Conservation (phyloP, 176 grass and related monocot genomes). For the Sorghum bicolor region DNA sequence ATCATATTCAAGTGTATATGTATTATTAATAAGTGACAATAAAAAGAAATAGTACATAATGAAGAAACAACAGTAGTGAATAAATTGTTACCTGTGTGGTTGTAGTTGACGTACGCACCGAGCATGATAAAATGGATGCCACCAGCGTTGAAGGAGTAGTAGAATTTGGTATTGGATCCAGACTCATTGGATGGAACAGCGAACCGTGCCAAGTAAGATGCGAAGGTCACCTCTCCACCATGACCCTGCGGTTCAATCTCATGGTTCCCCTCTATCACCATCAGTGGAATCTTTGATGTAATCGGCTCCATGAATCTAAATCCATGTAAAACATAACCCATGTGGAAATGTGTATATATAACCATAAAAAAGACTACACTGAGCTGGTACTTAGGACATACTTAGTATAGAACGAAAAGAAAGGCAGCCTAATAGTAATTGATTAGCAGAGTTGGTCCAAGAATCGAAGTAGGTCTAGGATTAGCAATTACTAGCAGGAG, state of each 20-base stretch:
- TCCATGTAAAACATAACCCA: neutral
- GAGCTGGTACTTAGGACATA: neutral
- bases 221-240: conserved; percentile 52
- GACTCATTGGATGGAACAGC: conserved; percentile 73
- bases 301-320: conserved; percentile 82
- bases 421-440: neutral
- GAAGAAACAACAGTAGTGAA: neutral
- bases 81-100: conserved; percentile 45
- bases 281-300: conserved; percentile 66
- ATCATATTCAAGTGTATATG: neutral
- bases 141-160: conserved; percentile 86
- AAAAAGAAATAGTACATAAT: neutral
- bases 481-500: neutral
- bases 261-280: conserved; percentile 94
- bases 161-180: conserved; percentile 70
- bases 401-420: neutral
- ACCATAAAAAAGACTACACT: neutral
- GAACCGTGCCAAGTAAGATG: conserved; percentile 79
- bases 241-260: conserved; percentile 91
- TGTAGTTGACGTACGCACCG: conserved; percentile 85
- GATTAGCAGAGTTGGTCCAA: neutral
- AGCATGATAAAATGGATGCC: conserved; percentile 91
- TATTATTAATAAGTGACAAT: neutral
- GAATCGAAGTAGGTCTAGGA: neutral
- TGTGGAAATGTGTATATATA: neutral